Conservation (phyloP, 331 rosid species). For the Malus hybrid region DNA sequence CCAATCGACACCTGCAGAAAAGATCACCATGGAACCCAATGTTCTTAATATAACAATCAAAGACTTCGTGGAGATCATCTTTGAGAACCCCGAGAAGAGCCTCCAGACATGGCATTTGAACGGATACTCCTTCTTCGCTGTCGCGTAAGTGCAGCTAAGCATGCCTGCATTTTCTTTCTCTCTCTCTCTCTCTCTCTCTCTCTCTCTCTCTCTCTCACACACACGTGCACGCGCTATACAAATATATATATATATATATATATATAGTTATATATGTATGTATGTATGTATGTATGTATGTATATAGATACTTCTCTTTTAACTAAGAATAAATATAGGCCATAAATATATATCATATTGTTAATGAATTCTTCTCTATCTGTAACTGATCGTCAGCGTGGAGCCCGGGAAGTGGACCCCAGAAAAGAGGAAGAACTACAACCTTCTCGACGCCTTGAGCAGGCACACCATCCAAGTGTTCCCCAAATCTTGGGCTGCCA, state of each 20-base stretch:
- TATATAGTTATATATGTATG: no score
- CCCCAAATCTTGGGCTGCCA: slow-evolving; percentile 77
- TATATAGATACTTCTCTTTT: background rate
- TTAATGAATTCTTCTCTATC: background rate
- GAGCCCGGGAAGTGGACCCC: slow-evolving; percentile 71
- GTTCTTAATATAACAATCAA: slow-evolving; percentile 40
- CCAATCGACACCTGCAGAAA: background rate
- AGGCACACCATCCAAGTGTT: slow-evolving; percentile 67
- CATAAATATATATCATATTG: background rate
- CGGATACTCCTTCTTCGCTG: slow-evolving; percentile 61
- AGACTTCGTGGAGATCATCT: slow-evolving; percentile 48
- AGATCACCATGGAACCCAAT: slow-evolving; percentile 24
- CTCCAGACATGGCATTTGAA: slow-evolving; percentile 55
- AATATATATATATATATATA: no score
- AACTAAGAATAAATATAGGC: background rate
- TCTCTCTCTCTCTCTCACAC: background rate
- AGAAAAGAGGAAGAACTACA: slow-evolving; percentile 43
- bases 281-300: no score
- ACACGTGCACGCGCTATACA: background rate
- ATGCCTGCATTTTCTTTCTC: background rate
- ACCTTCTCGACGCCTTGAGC: slow-evolving; percentile 62
- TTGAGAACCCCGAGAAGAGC: slow-evolving; percentile 55
- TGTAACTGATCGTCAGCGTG: slow-evolving; percentile 14
- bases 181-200: background rate
- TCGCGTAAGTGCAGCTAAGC: slow-evolving; percentile 39